phyloP scores from a whole-genome alignment of 2,329 filamentous ascomycete genomes.

The Penicillium sp. region DNA sequence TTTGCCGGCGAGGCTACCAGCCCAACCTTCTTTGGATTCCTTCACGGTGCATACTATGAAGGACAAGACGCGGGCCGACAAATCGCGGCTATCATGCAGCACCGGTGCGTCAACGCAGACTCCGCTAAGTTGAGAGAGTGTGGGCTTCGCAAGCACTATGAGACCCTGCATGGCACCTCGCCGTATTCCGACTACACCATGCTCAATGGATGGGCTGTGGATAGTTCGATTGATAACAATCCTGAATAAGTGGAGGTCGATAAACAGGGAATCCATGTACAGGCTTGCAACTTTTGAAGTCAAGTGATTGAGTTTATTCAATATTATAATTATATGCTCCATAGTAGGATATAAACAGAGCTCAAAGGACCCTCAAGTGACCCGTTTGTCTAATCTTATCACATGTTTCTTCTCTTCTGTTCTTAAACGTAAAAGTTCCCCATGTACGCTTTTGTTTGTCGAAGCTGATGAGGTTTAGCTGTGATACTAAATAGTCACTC shows the following conservation, averaged over 20 bases:
- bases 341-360: background rate
- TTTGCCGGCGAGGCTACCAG: constrained; percentile 67
- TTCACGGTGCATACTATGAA: constrained; percentile 63
- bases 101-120: constrained; percentile 20
- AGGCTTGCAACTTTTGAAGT: background rate
- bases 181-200: constrained; percentile 30
- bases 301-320: background rate
- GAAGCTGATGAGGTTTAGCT: background rate
- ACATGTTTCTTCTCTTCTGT: background rate
- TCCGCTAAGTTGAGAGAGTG: constrained; percentile 19
- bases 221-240: constrained; percentile 30
- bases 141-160: constrained; percentile 29
- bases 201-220: constrained; percentile 33
- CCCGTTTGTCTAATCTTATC: background rate
- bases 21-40: constrained; percentile 63
- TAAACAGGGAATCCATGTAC: background rate
- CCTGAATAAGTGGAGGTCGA: constrained; percentile 10
- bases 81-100: constrained; percentile 29
- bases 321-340: background rate
- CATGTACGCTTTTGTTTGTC: background rate
- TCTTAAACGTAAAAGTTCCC: background rate
- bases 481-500: background rate
- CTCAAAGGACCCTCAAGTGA: background rate
- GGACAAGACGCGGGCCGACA: constrained; percentile 51
- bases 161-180: constrained; percentile 32